Conservation (phyloP, 2,329 filamentous ascomycete species). For the Atkinsonella hypoxylon region DNA sequence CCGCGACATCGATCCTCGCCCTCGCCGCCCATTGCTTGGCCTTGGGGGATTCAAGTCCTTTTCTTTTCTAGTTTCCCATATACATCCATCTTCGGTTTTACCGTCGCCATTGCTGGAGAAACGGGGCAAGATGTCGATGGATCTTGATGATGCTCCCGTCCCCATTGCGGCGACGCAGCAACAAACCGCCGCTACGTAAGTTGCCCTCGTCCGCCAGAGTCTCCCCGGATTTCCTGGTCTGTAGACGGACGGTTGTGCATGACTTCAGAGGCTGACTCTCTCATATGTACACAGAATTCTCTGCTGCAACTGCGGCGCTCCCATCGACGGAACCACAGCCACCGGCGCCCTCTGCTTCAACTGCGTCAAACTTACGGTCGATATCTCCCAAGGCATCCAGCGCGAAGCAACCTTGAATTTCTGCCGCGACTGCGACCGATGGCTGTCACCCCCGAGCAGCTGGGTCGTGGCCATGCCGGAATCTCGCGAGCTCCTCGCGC, state of each 20-base stretch:
- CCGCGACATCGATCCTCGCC: constrained; percentile 4
- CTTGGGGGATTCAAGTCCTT: neutral
- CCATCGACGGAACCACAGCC: constrained; percentile 81
- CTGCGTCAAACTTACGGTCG: constrained; percentile 87
- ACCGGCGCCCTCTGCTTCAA: constrained; percentile 88
- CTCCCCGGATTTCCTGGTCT: neutral
- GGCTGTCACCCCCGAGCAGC: constrained; percentile 73
- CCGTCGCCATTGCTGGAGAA: constrained; percentile 8
- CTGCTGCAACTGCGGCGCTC: constrained; percentile 93
- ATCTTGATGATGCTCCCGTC: constrained; percentile 30
- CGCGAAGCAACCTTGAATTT: constrained; percentile 82
- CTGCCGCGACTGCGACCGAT: constrained; percentile 90
- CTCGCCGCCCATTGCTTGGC: neutral
- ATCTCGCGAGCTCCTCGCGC: constrained; percentile 80
- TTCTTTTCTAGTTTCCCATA: constrained; percentile 9
- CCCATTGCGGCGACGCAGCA: constrained; percentile 21
- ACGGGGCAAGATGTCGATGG: constrained; percentile 27
- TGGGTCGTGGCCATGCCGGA: constrained; percentile 82
- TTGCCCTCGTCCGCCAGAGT: constrained; percentile 3
- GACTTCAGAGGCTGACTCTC: neutral
- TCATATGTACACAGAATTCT: constrained; percentile 47
- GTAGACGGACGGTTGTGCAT: neutral
- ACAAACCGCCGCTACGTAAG: constrained; percentile 29
- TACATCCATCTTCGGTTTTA: constrained; percentile 8
- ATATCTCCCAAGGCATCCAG: constrained; percentile 85